phyloP scores from a whole-genome alignment of 2,329 filamentous ascomycete species.

The Cryphonectria japonica region DNA sequence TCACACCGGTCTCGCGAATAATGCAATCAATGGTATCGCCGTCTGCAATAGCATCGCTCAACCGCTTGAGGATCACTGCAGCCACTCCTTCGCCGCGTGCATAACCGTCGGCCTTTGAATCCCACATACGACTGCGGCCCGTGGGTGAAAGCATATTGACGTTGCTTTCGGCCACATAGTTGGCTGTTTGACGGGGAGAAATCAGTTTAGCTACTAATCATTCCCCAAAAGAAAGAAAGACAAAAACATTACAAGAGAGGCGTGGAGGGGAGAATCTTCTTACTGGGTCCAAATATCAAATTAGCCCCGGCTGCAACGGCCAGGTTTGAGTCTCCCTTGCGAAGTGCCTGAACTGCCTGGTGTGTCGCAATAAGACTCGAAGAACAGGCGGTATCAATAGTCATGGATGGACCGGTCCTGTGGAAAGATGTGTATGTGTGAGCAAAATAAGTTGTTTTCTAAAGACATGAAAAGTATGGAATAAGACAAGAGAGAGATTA shows the following conservation, averaged over 20 bases:
- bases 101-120: conserved; percentile 53
- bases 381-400: conserved; percentile 51
- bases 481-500: too few species aligned
- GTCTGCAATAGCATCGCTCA: conserved; percentile 16
- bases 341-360: conserved; percentile 41
- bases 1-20: conserved; percentile 48
- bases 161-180: conserved; percentile 42
- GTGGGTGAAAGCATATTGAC: conserved; percentile 45
- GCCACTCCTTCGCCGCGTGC: conserved; percentile 57
- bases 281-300: conserved; percentile 39
- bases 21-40: conserved; percentile 42
- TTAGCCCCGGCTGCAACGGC: conserved; percentile 43
- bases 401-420: conserved; percentile 42
- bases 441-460: conserved; percentile 31
- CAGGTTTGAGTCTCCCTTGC: conserved; percentile 36
- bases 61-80: conserved; percentile 43
- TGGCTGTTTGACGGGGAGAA: conserved; percentile 15
- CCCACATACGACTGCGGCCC: conserved; percentile 48
- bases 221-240: too few species aligned
- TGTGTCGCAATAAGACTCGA: conserved; percentile 45
- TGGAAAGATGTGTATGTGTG: neutral
- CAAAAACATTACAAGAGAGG: too few species aligned
- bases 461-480: conserved; percentile 31
- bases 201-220: neutral
- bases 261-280: neutral